Percentiles rank a stretch among this genome's conserved stretches.
phyloP scores from a whole-genome alignment of 2,329 filamentous ascomycete genomes.

The Sporothrix sp. region DNA sequence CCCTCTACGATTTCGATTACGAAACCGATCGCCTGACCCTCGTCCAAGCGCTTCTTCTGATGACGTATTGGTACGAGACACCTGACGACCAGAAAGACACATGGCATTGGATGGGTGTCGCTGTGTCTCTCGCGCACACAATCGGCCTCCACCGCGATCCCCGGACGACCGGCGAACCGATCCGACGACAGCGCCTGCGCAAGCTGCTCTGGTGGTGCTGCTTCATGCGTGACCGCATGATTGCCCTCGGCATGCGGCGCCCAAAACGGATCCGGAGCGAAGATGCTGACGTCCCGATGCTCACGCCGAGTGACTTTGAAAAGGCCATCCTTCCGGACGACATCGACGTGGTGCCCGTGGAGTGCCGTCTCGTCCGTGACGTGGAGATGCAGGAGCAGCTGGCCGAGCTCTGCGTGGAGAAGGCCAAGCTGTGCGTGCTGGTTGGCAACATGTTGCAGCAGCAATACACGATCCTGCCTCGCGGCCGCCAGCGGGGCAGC shows the following conservation, averaged over 20 bases:
- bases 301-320: conserved; percentile 77
- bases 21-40: conserved; percentile 81
- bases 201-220: conserved; percentile 98
- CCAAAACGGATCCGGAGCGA: conserved; percentile 88
- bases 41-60: conserved; percentile 77
- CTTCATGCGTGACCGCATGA: conserved; percentile 87
- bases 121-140: conserved; percentile 83
- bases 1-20: conserved; percentile 92
- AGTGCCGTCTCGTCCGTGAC: conserved; percentile 64
- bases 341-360: conserved; percentile 56
- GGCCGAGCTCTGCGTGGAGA: conserved; percentile 82
- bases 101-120: conserved; percentile 98
- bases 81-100: conserved; percentile 96
- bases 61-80: conserved; percentile 98
- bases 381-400: conserved; percentile 64
- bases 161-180: conserved; percentile 60
- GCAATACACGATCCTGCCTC: conserved; percentile 85
- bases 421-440: conserved; percentile 79
- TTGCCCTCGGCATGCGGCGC: conserved; percentile 86
- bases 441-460: conserved; percentile 83
- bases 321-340: conserved; percentile 57
- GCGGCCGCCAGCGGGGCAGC: conserved; percentile 57
- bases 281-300: conserved; percentile 89
- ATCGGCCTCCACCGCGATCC: conserved; percentile 88
- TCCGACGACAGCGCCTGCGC: conserved; percentile 70